These are phyloP conservation scores for Deinandra increscens DNA, from an alignment of 129 eudicot genomes.

Conservation along the genomic window DNA sequence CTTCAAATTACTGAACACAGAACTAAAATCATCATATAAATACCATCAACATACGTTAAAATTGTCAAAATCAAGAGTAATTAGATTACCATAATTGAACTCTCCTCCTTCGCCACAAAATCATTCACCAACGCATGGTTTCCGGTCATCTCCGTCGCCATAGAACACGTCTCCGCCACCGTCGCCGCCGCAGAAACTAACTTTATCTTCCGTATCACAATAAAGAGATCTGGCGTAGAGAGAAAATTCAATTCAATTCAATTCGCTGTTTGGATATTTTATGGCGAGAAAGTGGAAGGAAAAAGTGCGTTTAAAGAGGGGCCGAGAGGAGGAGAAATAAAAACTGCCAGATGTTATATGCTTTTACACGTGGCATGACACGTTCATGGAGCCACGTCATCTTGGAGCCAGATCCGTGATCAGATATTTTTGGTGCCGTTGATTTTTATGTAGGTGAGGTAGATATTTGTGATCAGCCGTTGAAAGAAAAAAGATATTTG, in stretches of 20 bases:
- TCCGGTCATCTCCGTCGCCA: constrained; percentile 24
- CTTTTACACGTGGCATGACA: constrained; percentile 37
- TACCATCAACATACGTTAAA: background rate
- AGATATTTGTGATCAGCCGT: constrained; percentile 23
- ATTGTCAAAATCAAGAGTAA: constrained; percentile 1
- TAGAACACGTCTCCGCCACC: constrained; percentile 15
- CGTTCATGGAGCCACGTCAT: constrained; percentile 24
- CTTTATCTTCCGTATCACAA: background rate
- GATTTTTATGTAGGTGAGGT: constrained; percentile 13
- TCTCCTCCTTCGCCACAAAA: constrained; percentile 34
- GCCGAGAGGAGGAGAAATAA: background rate
- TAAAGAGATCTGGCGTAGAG: background rate
- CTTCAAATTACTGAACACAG: constrained; percentile 10
- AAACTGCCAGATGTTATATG: constrained; percentile 29
- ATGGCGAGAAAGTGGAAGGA: constrained; percentile 15
- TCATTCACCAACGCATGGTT: constrained; percentile 6
- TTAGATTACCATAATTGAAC: constrained; percentile 31
- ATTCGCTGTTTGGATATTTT: constrained; percentile 25
- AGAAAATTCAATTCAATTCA: too few species aligned
- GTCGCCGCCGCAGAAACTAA: constrained; percentile 18
- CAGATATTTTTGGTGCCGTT: constrained; percentile 35
- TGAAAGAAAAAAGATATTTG: too few species aligned
- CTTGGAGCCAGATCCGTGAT: constrained; percentile 12
- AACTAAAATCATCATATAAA: constrained; percentile 18
- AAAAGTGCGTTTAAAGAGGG: constrained; percentile 22